phyloP scores from a whole-genome alignment of 2,329 filamentous ascomycete species.

The Hymenoscyphus infarciens region DNA sequence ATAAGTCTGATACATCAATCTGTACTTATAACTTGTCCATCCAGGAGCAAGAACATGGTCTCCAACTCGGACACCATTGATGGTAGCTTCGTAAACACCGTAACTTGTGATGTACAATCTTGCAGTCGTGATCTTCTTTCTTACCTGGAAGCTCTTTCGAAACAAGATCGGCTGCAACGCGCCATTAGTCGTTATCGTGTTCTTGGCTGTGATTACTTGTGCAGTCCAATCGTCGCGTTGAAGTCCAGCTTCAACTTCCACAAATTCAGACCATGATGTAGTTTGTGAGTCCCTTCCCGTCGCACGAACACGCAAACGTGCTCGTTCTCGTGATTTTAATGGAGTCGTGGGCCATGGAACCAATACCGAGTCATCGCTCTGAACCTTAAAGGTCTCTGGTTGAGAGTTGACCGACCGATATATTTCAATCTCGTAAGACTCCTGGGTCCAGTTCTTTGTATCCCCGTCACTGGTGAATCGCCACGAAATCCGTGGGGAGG shows the following conservation, averaged over 20 bases:
- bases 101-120: conserved; percentile 38
- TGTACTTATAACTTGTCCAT: conserved; percentile 44
- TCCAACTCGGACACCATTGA: conserved; percentile 36
- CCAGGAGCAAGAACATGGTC: conserved; percentile 39
- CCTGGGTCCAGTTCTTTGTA: conserved; percentile 42
- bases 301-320: conserved; percentile 32
- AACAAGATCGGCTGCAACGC: conserved; percentile 36
- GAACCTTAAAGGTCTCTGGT: conserved; percentile 11
- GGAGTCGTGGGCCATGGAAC: conserved; percentile 43
- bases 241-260: conserved; percentile 36
- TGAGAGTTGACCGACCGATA: conserved; percentile 16
- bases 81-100: conserved; percentile 36
- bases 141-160: conserved; percentile 34
- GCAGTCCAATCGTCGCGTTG: conserved; percentile 36
- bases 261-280: conserved; percentile 34
- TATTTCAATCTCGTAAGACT: conserved; percentile 44
- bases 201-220: conserved; percentile 27
- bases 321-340: conserved; percentile 31
- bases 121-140: conserved; percentile 21
- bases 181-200: background rate
- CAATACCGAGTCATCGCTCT: conserved; percentile 36
- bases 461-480: conserved; percentile 39
- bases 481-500: conserved; percentile 46
- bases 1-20: conserved; percentile 51
- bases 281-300: conserved; percentile 21